phyloP scores from a whole-genome alignment of 345 rosid species.

The Gossypium turneri region DNA sequence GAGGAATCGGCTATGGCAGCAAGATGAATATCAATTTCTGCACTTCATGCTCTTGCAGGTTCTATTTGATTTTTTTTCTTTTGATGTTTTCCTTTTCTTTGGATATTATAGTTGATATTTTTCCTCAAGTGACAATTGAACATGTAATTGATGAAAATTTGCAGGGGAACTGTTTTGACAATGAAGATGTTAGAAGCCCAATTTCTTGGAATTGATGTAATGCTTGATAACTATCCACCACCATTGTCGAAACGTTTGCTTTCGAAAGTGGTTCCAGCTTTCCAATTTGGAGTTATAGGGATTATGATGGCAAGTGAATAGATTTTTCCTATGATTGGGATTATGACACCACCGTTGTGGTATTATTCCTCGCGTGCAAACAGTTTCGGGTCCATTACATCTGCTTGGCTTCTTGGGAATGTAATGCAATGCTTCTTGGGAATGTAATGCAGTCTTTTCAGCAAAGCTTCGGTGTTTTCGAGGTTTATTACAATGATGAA shows the following conservation, averaged over 20 bases:
- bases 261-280: slow-evolving; percentile 57
- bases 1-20: slow-evolving; percentile 55
- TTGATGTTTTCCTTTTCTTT: background rate
- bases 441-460: slow-evolving; percentile 62
- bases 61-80: background rate
- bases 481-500: slow-evolving; percentile 62
- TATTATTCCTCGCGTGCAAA: slow-evolving; percentile 62
- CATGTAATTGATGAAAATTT: background rate
- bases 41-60: slow-evolving; percentile 83
- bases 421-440: slow-evolving; percentile 44
- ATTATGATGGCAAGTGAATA: slow-evolving; percentile 73
- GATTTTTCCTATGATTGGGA: slow-evolving; percentile 65
- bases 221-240: slow-evolving; percentile 75
- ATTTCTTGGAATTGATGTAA: slow-evolving; percentile 71
- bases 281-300: slow-evolving; percentile 68
- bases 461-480: slow-evolving; percentile 85
- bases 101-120: background rate
- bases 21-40: slow-evolving; percentile 70
- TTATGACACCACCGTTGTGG: slow-evolving; percentile 66
- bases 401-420: slow-evolving; percentile 85
- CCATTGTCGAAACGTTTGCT: slow-evolving; percentile 60
- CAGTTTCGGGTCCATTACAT: slow-evolving; percentile 77
- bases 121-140: background rate
- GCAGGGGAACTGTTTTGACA: slow-evolving; percentile 67
- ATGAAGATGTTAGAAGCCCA: slow-evolving; percentile 77